Percentiles rank a stretch among this genome's conserved stretches.
phyloP scores from a whole-genome alignment of 176 grass and related monocot genomes.

The Musa troglodytarum region DNA sequence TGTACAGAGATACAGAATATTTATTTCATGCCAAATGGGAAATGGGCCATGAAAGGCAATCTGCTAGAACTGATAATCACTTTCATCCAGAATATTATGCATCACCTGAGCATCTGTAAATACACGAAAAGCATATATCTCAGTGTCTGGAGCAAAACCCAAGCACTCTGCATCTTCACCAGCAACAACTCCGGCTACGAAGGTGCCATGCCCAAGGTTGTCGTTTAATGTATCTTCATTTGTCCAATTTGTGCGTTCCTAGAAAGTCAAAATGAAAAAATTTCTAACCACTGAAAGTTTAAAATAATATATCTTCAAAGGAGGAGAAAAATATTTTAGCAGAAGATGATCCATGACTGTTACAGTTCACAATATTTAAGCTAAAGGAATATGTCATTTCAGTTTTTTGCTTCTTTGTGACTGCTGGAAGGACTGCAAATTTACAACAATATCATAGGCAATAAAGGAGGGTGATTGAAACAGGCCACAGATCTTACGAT shows the following conservation, averaged over 20 bases:
- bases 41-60: neutral
- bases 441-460: too few species aligned
- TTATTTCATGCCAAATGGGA: neutral
- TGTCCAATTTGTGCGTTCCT: conserved; percentile 99
- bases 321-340: neutral
- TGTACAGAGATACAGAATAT: neutral
- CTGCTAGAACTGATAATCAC: neutral
- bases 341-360: neutral
- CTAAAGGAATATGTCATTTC: neutral
- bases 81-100: conserved; percentile 5
- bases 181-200: conserved; percentile 94
- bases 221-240: conserved; percentile 98
- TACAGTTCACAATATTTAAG: neutral
- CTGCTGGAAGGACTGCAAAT: neutral
- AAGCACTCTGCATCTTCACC: conserved; percentile 93
- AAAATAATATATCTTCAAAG: neutral
- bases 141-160: conserved; percentile 90
- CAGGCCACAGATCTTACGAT: too few species aligned
- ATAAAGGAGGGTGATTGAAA: too few species aligned
- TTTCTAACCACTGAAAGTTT: neutral
- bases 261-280: neutral
- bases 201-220: conserved; percentile 94
- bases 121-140: conserved; percentile 96
- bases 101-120: conserved; percentile 99
- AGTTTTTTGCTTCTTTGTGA: neutral